These are phyloP conservation scores for Letharia lupina DNA, from an alignment of 495 filamentous ascomycete species.

Conservation along the genomic window DNA sequence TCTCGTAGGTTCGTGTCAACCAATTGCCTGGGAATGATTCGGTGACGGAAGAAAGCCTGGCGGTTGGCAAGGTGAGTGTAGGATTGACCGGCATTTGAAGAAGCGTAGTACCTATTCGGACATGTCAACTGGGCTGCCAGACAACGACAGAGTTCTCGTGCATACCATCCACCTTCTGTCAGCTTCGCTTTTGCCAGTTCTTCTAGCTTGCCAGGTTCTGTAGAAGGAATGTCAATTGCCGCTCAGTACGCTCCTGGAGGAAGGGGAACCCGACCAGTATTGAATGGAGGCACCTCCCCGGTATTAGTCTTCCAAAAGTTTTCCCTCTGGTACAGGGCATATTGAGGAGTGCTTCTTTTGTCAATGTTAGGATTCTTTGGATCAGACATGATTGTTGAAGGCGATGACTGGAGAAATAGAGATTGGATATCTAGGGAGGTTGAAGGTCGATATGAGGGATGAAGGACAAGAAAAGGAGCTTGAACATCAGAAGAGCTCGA, in stretches of 20 bases:
- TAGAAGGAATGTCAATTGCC: background rate
- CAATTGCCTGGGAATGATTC: constrained; percentile 54
- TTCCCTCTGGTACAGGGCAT: constrained; percentile 53
- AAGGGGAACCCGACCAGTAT: constrained; percentile 34
- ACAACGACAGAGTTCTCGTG: background rate
- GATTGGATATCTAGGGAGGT: background rate
- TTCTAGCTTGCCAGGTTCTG: constrained; percentile 50
- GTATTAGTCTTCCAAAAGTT: constrained; percentile 53
- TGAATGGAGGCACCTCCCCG: constrained; percentile 47
- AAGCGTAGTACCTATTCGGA: constrained; percentile 47
- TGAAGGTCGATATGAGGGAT: background rate
- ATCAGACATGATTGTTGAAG: constrained; percentile 39
- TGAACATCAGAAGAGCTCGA: too few relatives aligned
- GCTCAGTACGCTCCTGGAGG: background rate
- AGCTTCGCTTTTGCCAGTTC: constrained; percentile 49
- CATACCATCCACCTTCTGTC: constrained; percentile 42
- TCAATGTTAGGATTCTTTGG: constrained; percentile 49
- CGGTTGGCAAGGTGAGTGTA: constrained; percentile 59
- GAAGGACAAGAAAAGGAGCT: background rate
- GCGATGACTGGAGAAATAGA: background rate
- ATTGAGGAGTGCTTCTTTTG: constrained; percentile 51
- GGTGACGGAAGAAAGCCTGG: constrained; percentile 60
- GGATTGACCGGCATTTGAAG: constrained; percentile 57
- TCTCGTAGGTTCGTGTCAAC: constrained; percentile 54
- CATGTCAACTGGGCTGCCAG: background rate